These are phyloP conservation scores for Gonapodya sp. DNA, from an alignment of 192 early-diverging fungal genomes.

Conservation along the genomic window DNA sequence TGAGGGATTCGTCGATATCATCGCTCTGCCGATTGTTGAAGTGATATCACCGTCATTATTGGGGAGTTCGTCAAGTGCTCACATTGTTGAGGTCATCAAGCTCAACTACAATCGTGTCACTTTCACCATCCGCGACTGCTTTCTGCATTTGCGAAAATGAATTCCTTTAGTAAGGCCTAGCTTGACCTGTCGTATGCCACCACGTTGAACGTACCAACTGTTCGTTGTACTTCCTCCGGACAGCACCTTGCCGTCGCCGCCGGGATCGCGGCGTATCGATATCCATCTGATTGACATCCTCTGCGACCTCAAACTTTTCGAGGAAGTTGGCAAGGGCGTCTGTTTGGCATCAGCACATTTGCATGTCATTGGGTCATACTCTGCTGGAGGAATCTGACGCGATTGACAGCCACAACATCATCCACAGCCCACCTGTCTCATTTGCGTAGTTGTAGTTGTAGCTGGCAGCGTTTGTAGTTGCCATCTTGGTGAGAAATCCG, in stretches of 20 bases:
- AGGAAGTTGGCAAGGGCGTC: slow-evolving; percentile 27
- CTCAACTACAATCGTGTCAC: slow-evolving; percentile 25
- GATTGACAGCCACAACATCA: neutral
- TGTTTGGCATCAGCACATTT: slow-evolving; percentile 11
- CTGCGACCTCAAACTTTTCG: slow-evolving; percentile 24
- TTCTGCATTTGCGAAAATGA: slow-evolving; percentile 14
- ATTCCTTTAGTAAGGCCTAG: no score
- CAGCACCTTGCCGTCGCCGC: slow-evolving; percentile 11
- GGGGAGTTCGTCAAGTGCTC: neutral
- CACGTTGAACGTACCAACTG: slow-evolving; percentile 22
- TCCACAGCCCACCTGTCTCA: slow-evolving; percentile 26
- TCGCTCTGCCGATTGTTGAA: neutral
- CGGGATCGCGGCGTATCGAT: slow-evolving; percentile 7
- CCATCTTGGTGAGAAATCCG: no score
- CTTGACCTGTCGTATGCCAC: no score
- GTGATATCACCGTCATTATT: no score
- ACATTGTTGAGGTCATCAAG: slow-evolving; percentile 34
- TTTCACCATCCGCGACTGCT: slow-evolving; percentile 23
- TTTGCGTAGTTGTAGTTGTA: slow-evolving; percentile 31
- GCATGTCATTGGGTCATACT: no score
- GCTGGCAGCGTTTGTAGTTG: slow-evolving; percentile 14
- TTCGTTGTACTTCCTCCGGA: slow-evolving; percentile 20
- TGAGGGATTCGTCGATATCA: slow-evolving; percentile 11
- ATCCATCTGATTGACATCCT: slow-evolving; percentile 6
- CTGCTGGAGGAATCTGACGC: no score